Percentiles rank a stretch among this genome's conserved stretches.
These are phyloP conservation scores for Phytophthora cryptogea DNA, from an alignment of 352 stramenopile species.

Conservation along the genomic window DNA sequence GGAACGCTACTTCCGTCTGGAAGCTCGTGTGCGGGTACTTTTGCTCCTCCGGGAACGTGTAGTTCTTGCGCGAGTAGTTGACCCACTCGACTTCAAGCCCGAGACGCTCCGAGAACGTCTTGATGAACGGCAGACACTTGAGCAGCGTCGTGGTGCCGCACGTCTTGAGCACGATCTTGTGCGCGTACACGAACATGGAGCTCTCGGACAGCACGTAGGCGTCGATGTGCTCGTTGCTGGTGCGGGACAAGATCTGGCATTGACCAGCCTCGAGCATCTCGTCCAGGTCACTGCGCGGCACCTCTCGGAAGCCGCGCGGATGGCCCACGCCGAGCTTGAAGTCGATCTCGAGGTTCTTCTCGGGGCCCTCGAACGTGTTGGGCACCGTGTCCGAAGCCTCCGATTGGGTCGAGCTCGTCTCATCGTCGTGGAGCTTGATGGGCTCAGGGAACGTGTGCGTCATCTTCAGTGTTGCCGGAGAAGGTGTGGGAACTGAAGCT, in stretches of 20 bases:
- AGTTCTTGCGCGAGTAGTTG: conserved; percentile 99
- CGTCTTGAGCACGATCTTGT: conserved; percentile 99
- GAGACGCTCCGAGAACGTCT: conserved; percentile 81
- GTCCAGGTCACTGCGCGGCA: conserved; percentile 91
- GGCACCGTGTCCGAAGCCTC: conserved; percentile 57
- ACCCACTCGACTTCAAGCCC: conserved; percentile 98
- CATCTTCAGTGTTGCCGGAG: conserved; percentile 35
- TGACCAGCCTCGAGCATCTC: conserved; percentile 94
- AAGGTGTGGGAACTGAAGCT: not conserved
- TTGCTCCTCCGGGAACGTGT: conserved; percentile 98
- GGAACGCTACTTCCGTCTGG: conserved; percentile 96
- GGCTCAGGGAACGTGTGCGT: conserved; percentile 66
- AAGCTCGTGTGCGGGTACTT: conserved; percentile 97
- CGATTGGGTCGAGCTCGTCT: conserved; percentile 78
- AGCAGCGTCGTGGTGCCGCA: conserved; percentile 99
- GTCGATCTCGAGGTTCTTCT: conserved; percentile 97
- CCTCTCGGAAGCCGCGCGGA: conserved; percentile 88
- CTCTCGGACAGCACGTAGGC: conserved; percentile 96
- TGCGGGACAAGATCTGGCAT: conserved; percentile 97
- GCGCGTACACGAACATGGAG: conserved; percentile 98
- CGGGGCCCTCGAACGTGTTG: conserved; percentile 97
- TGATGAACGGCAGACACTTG: conserved; percentile 87
- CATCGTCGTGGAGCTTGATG: conserved; percentile 68
- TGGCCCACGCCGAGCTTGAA: conserved; percentile 84
- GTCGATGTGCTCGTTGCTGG: conserved; percentile 97